Base-by-base conservation (phyloP, 352 stramenopile species). In the Pythium sukuiense region DNA sequence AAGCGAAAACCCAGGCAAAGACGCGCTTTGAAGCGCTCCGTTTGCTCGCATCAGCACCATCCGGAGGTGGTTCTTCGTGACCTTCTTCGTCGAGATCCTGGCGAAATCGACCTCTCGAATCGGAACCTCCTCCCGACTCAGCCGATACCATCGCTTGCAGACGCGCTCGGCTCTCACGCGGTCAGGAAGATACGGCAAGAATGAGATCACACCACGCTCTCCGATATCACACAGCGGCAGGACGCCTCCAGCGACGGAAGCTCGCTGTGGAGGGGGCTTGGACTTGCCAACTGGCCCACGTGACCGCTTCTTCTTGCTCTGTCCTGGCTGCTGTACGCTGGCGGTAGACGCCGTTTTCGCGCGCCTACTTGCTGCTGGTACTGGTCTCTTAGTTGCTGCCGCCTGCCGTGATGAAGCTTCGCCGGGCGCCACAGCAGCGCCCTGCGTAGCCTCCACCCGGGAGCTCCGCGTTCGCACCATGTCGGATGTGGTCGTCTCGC, bases 101-200 rank as follows among this genome's bases (percentile, higher is more conserved):
- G 72, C 68, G 39, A 89, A 88, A 43, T 90, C 79, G 6, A 92
- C 56, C 39, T 80, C 76, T 2, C 60, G 55, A 45, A 88, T 71
- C 9, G 75, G 64, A 11, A 89, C 26, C 6, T 87, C 66, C 2
- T 76, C 69, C 5, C 48, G 71, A 27, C 73, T 88, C 50, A 85
- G 14, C 8, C 45, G 60, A 2, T 71, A 68, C 81, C 84, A 92
- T 49, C 80, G 76, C 59, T 65, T 81, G 64, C 84, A 90, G 29
- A 89, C 81, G 0, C 70, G 48, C 59, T 88, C 84, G n/a, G 68
- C 71, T 6, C 50, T 67, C 26, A 89, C 58, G 13, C 84, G 80
- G 30, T 88, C 76, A 4, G 80, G 80, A 27, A 92, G 49, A 7
- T 77, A 59, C 7, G 76, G 62, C 29, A 92, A 50, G 41, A 89